These are phyloP conservation scores for Thraustochytrium sp. DNA, from an alignment of 352 stramenopile species.

Conservation along the genomic window DNA sequence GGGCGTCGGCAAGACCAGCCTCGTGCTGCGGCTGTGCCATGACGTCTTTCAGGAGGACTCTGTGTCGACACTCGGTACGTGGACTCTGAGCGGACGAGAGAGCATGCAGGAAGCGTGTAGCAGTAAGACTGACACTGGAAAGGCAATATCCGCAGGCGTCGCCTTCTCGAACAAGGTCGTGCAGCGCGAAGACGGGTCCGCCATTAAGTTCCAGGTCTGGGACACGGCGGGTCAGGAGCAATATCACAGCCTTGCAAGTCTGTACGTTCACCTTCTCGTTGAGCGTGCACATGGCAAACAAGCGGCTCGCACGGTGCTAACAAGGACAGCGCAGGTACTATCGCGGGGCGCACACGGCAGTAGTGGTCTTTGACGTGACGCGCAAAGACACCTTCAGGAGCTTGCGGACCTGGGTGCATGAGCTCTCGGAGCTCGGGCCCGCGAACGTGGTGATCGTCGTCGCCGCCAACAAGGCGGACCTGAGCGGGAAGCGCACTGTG, in stretches of 20 bases:
- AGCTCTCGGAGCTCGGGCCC: constrained; percentile 95
- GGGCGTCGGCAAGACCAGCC: constrained; percentile 97
- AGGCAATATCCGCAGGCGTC: constrained; percentile 54
- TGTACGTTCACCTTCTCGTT: no score
- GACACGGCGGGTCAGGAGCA: constrained; percentile 94
- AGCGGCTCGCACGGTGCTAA: no score
- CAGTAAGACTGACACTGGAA: constrained; percentile 63
- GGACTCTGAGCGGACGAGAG: constrained; percentile 44
- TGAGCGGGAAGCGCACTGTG: constrained; percentile 91
- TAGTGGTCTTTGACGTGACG: constrained; percentile 94
- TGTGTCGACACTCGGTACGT: constrained; percentile 84
- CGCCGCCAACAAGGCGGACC: constrained; percentile 93
- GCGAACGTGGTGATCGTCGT: constrained; percentile 91
- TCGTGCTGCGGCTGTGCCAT: constrained; percentile 97
- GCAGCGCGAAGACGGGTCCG: background rate
- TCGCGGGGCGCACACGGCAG: constrained; percentile 80
- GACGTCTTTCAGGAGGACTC: constrained; percentile 99
- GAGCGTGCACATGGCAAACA: background rate
- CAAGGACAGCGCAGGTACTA: constrained; percentile 86
- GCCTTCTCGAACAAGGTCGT: background rate
- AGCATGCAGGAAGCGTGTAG: no score
- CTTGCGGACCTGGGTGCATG: constrained; percentile 99
- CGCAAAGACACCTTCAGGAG: constrained; percentile 94
- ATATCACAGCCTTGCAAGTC: constrained; percentile 86
- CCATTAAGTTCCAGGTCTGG: constrained; percentile 99